These are phyloP conservation scores for Intubia oerlemansii DNA, from an alignment of 2,329 filamentous ascomycete species.

Conservation along the genomic window DNA sequence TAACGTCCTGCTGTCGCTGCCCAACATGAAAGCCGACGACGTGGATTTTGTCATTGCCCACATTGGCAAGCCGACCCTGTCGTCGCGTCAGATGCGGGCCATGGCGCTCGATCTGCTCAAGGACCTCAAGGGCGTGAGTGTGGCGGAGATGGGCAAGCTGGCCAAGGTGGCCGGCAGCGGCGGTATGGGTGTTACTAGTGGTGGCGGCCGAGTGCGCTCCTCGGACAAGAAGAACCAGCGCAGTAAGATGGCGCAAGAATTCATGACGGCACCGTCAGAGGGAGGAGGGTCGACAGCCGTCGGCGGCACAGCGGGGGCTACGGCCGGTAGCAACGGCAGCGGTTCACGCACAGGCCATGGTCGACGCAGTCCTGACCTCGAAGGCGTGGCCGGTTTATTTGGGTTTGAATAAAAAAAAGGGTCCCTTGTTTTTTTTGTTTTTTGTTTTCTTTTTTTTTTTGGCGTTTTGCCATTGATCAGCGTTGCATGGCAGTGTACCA, in stretches of 20 bases:
- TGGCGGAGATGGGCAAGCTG: conserved; percentile 83
- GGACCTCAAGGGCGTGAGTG: conserved; percentile 71
- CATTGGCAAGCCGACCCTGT: conserved; percentile 33
- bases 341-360: conserved; percentile 8
- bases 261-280: conserved; percentile 32
- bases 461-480: too few relatives aligned
- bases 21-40: conserved; percentile 47
- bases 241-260: conserved; percentile 43
- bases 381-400: conserved; percentile 32
- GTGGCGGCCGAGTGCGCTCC: too few relatives aligned
- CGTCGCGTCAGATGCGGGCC: conserved; percentile 57
- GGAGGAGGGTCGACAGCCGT: not conserved
- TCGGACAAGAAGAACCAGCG: conserved; percentile 20
- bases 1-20: conserved; percentile 57
- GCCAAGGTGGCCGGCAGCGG: conserved; percentile 28
- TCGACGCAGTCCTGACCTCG: conserved; percentile 26
- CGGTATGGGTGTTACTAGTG: too few relatives aligned
- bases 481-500: too few relatives aligned
- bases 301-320: not conserved
- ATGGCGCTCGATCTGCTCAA: conserved; percentile 70
- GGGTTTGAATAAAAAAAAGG: too few relatives aligned
- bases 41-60: conserved; percentile 43
- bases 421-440: too few relatives aligned
- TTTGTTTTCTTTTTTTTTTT: not conserved
- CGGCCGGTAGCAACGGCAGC: not conserved